Evolutionary conservation across 768 basidiomycete species (phyloP), one percentile per base, ranked within the genome.

Genomic region (Suillus placidus): DNA sequence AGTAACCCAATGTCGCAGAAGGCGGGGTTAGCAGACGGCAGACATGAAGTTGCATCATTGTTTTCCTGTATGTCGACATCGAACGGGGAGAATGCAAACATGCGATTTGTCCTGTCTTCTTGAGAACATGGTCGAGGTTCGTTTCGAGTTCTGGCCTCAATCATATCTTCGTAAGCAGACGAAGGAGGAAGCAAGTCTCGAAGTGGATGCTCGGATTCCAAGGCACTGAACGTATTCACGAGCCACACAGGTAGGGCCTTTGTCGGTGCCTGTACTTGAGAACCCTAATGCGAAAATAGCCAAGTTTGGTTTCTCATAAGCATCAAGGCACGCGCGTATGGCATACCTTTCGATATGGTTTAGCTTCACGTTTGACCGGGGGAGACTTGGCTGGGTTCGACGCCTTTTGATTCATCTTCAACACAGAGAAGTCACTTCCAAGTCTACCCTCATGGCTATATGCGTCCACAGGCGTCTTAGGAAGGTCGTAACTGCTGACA

Each of bases 221-320:
- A 77, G 30, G 79, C 79, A 55, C 77, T 78, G 60, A 91, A 82
- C 5, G 87, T 86, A 45, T 77, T 71, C 32, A 79, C 78, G 16
- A 90, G 81, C 89, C 89, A 91, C 32, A 72, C 70, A 4, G 89
- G 89, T 30, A 89, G 76, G 5, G 78, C 68, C 65, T 71, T 72
- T 38, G 61, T 61, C n/a, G 73, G 70, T 37, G 65, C 65, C 40
- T 40, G 65, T 69, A 18, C 26, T 60, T 71, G 60, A 35, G 66
- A 23, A 57, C 69, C 43, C 51, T 60, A 51, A 58, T 57, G 68
- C 67, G 43, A 37, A 66, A 49, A 38, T 35, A 63, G 35, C 30
- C 61, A 67, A 68, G 62, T 52, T 57, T 62, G 63, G 64, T 38
- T 66, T 63, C 65, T 71, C 30, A 37, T 26, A n/a, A 16, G 16